Base-by-base conservation (phyloP, 257 asterid species). In the Rehmannia glutinosa region DNA sequence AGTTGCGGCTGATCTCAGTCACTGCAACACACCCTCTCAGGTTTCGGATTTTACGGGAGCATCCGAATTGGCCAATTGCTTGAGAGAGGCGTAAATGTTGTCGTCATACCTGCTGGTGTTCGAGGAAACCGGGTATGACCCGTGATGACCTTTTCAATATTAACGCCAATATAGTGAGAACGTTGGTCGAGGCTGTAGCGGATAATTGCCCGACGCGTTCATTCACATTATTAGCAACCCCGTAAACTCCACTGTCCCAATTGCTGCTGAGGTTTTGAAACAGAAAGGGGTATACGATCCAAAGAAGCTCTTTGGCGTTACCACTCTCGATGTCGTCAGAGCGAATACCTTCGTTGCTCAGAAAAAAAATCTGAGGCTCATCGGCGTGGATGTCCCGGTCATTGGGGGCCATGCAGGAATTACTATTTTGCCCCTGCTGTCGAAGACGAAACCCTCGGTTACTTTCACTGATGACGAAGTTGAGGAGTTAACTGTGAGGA, bases 321-420 rank as follows among this genome's bases (percentile, higher is more conserved):
- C 96, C 52, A 91, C 96, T 41, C 88, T 91, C 2, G 97, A 91
- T 70, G 95, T 91, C 46, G 96, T 91, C 47, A 66, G 96, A 75
- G 95, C 95, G 20, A 91, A 91, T 41, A 86, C 91, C 8, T 88
- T 88, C 59, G 88, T 88, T 3, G 86, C 96, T 12, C 81, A 83
- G 79, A 81, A 79, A 83, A 91, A 88, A 75, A 75, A 77, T 58
- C 66, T 90, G 66, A 82, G 84, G 84, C 92, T 90, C 39, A 88
- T 88, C 19, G 97, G 88, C 8, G 96, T 88, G 15, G 96, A 88
- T 58, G 91, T 88, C 42, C 93, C 95, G 1, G 96, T 88, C 33
- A 45, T 91, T 11, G 97, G 96, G 3, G 97, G 96, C 7, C 97
- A 90, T 46, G 97, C 97, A 0, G 97, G 96, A 41, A 80, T 91